A percentile compares a stretch with the other conserved stretches of the same genome.
phyloP scores from a whole-genome alignment of 768 basidiomycete genomes.

The Pisolithus microcarpus region DNA sequence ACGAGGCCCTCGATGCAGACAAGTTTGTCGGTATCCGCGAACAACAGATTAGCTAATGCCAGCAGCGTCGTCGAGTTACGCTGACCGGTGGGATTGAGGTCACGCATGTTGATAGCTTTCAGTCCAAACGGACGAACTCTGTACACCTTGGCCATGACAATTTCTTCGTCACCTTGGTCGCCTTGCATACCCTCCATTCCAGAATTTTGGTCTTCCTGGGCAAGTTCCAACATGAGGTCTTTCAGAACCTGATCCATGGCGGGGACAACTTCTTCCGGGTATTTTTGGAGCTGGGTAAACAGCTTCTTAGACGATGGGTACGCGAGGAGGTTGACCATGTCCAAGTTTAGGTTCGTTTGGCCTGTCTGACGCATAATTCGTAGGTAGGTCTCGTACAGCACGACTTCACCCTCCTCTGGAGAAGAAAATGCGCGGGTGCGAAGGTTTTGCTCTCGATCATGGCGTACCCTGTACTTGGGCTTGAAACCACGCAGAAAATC shows the following conservation, averaged over 20 bases:
- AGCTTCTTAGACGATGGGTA: slow-evolving; percentile 83
- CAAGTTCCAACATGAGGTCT: slow-evolving; percentile 84
- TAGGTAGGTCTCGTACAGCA: slow-evolving; percentile 75
- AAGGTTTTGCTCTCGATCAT: slow-evolving; percentile 60
- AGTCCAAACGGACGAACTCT: slow-evolving; percentile 91
- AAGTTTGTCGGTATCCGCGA: slow-evolving; percentile 92
- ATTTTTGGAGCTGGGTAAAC: slow-evolving; percentile 77
- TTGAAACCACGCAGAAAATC: slow-evolving; percentile 92
- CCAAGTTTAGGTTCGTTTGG: slow-evolving; percentile 90
- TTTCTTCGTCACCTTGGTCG: slow-evolving; percentile 71
- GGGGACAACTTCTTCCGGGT: slow-evolving; percentile 95
- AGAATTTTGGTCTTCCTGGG: slow-evolving; percentile 69
- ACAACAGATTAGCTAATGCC: not conserved
- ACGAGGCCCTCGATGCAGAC: slow-evolving; percentile 94
- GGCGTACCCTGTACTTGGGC: slow-evolving; percentile 71
- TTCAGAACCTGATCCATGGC: slow-evolving; percentile 96
- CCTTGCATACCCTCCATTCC: slow-evolving; percentile 73
- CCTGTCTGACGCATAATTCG: slow-evolving; percentile 84
- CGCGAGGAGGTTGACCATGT: slow-evolving; percentile 76
- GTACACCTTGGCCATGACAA: slow-evolving; percentile 82
- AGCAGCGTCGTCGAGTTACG: no score
- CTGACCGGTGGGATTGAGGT: slow-evolving; percentile 86
- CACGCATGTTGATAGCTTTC: slow-evolving; percentile 84
- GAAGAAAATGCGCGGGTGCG: slow-evolving; percentile 43
- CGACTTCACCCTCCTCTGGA: slow-evolving; percentile 60